These are phyloP conservation scores for Ceratocystis huliohia DNA, from an alignment of 2,329 filamentous ascomycete species.

Conservation along the genomic window DNA sequence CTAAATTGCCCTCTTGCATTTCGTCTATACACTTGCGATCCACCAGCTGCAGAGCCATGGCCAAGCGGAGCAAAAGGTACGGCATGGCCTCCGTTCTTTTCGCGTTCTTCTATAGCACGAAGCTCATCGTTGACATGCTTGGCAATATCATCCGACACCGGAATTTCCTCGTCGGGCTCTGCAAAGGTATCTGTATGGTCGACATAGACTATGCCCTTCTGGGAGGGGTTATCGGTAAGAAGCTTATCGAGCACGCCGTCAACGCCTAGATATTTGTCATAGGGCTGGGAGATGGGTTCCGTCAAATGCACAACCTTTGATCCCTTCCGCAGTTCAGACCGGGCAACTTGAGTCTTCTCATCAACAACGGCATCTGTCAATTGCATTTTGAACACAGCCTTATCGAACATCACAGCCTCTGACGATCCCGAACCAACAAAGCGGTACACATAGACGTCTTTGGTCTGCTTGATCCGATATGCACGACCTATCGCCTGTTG, in stretches of 20 bases:
- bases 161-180: constrained; percentile 17
- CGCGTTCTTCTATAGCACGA: constrained; percentile 8
- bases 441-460: constrained; percentile 73
- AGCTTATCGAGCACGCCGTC: constrained; percentile 33
- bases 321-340: constrained; percentile 40
- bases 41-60: background rate
- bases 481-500: constrained; percentile 78
- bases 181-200: constrained; percentile 18
- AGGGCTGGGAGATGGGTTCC: background rate
- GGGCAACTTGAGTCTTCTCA: constrained; percentile 61
- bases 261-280: constrained; percentile 12
- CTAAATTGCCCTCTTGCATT: background rate
- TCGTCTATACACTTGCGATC: background rate
- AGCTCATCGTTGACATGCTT: constrained; percentile 8
- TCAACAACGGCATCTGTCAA: constrained; percentile 71
- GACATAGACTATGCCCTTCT: constrained; percentile 15
- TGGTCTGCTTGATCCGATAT: constrained; percentile 72
- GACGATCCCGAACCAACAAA: constrained; percentile 68
- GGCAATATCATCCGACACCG: constrained; percentile 12
- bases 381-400: constrained; percentile 69
- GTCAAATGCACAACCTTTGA: constrained; percentile 12
- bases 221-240: constrained; percentile 26
- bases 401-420: constrained; percentile 61
- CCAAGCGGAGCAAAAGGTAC: background rate
- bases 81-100: background rate